Evolutionary conservation across 2,329 filamentous ascomycete genomes (phyloP).

Genomic region (Aspergillus texensis): DNA sequence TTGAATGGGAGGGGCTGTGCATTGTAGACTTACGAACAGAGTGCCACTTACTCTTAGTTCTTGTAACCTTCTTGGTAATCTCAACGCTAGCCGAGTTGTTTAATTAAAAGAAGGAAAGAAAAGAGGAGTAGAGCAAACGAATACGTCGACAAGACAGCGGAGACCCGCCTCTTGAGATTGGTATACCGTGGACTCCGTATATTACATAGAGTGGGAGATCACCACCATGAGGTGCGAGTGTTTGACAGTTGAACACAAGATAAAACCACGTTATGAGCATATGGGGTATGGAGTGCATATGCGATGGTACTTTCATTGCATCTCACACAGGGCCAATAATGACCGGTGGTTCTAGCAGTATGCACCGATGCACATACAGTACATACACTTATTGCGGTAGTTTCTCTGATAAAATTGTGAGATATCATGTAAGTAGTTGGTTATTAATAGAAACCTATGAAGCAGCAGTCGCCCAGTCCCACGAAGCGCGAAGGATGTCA

Average conservation of each 20-base stretch:
- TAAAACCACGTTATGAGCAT: neutral
- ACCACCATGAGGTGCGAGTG: neutral
- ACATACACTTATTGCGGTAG: neutral
- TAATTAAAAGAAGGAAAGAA: neutral
- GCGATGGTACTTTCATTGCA: neutral
- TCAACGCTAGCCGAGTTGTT: neutral
- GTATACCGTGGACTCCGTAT: neutral
- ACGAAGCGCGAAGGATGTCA: neutral
- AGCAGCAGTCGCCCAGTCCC: neutral
- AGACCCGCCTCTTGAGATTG: neutral
- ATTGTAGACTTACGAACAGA: neutral
- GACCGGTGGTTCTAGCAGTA: neutral
- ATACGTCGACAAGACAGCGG: neutral
- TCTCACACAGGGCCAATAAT: neutral
- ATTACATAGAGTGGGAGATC: neutral
- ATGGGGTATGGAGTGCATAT: neutral
- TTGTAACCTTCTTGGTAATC: neutral
- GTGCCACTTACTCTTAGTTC: neutral
- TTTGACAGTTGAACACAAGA: neutral
- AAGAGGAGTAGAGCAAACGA: neutral
- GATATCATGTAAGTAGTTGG: neutral
- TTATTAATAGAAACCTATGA: conserved; percentile 10
- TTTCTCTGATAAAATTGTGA: too few species aligned
- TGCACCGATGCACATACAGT: neutral
- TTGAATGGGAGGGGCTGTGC: neutral